These are phyloP conservation scores for Giardia muris DNA, from an alignment of 208 protist genomes.

Conservation along the genomic window DNA sequence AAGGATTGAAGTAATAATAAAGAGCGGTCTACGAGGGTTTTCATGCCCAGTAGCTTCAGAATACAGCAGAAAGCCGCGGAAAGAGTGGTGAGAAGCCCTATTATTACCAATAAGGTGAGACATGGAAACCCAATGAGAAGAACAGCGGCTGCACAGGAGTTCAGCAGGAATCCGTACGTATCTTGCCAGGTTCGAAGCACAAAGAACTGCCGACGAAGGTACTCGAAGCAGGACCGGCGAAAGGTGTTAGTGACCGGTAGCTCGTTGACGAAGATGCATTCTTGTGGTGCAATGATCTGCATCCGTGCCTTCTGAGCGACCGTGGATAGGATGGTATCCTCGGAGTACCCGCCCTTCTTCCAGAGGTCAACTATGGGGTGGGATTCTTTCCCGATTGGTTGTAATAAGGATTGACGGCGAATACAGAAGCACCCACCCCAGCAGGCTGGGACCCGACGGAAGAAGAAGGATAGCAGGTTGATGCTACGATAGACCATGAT, in stretches of 20 bases:
- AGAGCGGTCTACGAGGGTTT: too few species aligned
- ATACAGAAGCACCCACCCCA: slow-evolving; percentile 8
- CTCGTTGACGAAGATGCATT: not conserved
- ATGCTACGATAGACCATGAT: not conserved
- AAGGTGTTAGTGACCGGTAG: not conserved
- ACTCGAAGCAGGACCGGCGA: not conserved
- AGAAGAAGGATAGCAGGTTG: not conserved
- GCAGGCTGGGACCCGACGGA: not conserved
- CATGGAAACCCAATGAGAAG: too few species aligned
- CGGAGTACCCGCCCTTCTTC: not conserved
- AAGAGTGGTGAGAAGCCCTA: too few species aligned
- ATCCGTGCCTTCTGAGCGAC: not conserved
- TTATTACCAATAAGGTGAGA: too few species aligned
- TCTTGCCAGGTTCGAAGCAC: not conserved
- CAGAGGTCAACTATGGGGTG: not conserved
- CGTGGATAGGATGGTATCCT: not conserved
- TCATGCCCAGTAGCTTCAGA: too few species aligned
- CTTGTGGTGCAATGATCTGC: not conserved
- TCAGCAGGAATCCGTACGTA: too few species aligned
- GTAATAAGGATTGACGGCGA: not conserved
- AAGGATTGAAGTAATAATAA: too few species aligned
- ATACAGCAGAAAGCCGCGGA: too few species aligned
- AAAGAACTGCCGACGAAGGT: not conserved
- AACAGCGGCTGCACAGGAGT: too few species aligned
- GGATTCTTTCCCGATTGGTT: not conserved